Base-by-base conservation (phyloP, 2,329 filamentous ascomycete species). In the Neophaeococcomyces aloes region DNA sequence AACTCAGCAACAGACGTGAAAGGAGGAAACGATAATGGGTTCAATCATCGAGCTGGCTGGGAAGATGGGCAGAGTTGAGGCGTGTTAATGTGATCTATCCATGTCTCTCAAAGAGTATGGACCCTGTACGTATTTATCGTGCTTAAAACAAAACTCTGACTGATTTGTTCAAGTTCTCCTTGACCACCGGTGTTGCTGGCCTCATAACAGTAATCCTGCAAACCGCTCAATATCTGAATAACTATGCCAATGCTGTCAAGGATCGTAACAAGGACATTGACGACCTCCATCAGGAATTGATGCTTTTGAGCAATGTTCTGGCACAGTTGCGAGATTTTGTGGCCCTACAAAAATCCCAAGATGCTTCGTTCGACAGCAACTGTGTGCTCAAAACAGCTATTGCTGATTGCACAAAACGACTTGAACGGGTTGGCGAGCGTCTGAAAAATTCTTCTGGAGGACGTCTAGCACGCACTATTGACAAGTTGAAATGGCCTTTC, bases 401-500 rank as follows among this genome's bases (percentile, higher is more conserved):
- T 25, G 17, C 23, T 15, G 47, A 49, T 35, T 55, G 53, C 40
- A 45, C 38, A 4, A 36, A 44, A 18, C 40, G 51, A 29, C 53
- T 55, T 19, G 53, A 55, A 40, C 47, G 49, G 15, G 50, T 55
- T 35, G 49, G 48, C 11, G 49, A 55, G 23, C 48, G 42, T 27
- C 36, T 55, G 30, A 49, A 47, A 30, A 38, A 46, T 17, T 31
- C 44, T 10, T 42, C 48, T 21, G 43, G 46, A 19, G 43, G 46
- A 7, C 50, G 44, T 30, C 14, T 53, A 8, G 36, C 44, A 15
- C 43, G 51, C 11, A 45, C 48, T 6, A 33, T 53, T 17, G 51
- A 52, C 19, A 50, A 51, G 41, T 38, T 55, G 34, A 48, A 23
- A 45, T 55, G 53, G 53, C 53, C 51, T 14, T 53, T 55, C 30